Evolutionary conservation across 1,284 basidiomycete species (phyloP).

Genomic region (Cryptococcus maquisensis): DNA sequence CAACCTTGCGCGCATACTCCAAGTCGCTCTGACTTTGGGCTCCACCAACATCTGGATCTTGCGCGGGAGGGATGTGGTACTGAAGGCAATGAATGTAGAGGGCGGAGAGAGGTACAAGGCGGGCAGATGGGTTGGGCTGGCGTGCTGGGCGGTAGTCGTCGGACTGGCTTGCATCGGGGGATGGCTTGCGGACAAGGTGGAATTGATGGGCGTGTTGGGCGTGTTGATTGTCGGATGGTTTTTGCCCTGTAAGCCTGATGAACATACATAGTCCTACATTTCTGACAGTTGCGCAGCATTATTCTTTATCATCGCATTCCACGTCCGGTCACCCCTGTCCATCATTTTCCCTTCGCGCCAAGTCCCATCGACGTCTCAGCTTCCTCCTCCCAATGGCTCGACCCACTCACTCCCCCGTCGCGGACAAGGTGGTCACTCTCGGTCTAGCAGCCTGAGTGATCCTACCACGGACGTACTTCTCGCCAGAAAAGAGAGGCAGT

Average conservation of each 20-base stretch:
- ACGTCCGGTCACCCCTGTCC: conserved; percentile 48
- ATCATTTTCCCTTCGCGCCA: conserved; percentile 45
- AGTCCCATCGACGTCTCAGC: conserved; percentile 2
- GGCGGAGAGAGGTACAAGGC: conserved; percentile 37
- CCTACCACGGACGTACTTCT: conserved; percentile 44
- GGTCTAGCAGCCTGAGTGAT: conserved; percentile 33
- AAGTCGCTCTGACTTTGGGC: conserved; percentile 34
- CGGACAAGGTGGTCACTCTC: conserved; percentile 15
- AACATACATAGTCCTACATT: neutral
- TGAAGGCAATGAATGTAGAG: conserved; percentile 38
- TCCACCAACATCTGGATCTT: conserved; percentile 41
- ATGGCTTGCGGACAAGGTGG: conserved; percentile 40
- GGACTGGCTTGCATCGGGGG: conserved; percentile 39
- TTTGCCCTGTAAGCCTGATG: conserved; percentile 40
- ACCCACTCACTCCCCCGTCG: conserved; percentile 1
- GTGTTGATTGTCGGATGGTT: conserved; percentile 46
- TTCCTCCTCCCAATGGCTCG: too few relatives aligned
- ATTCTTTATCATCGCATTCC: conserved; percentile 51
- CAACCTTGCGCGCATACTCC: conserved; percentile 44
- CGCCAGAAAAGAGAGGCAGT: conserved; percentile 49
- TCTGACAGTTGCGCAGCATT: conserved; percentile 31
- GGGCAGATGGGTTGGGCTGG: conserved; percentile 41
- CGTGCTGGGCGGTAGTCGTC: conserved; percentile 39
- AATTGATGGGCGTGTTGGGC: conserved; percentile 41
- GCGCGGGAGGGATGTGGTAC: conserved; percentile 42